Evolutionary conservation across 2,329 filamentous ascomycete genomes (phyloP), one percentile per base, ranked within the genome.

Genomic region (Trichophyton schoenleinii): DNA sequence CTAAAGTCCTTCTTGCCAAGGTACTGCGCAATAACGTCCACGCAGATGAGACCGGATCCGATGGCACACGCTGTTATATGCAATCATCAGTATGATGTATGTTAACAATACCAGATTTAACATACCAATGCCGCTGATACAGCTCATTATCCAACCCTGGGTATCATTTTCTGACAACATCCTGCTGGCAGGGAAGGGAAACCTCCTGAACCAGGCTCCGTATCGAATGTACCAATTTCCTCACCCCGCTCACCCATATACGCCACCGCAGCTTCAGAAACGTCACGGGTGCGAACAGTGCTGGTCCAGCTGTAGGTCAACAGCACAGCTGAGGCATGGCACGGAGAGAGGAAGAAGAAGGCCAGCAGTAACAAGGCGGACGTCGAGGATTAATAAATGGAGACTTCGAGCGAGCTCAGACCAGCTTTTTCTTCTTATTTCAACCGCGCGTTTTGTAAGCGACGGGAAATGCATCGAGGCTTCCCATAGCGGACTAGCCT

Each of bases 61-160:
- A 88, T 73, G 68, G 91, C 79, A 69, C 77, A 80, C 53, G 78
- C 77, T 83, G 67, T 1, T 53, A 46, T 58, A 20, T 52, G 15
- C 44, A 57, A n/a, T 36, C 46, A n/a, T 52, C 34, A 46, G 55
- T 13, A 44, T 8, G 41, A 25, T 2, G 36, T 6, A n/a, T 31
- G 15, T 42, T 11, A 13, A 22, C 41, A 36, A 25, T 18, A 59
- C 13, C 3, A n/a, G 58, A 34, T 9, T 34, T 13, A 38, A 46
- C 69, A 65, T 74, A 87, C 84, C 84, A 70, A 91, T 85, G 70
- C 91, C 95, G 74, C 91, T 89, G 66, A 91, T 80, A 69, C 81
- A 86, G 65, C 83, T 81, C 88, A 97, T 89, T 68, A 97, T 87
- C 92, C 92, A 97, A 69, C 94, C 92, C 65, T 91, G 84, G 65